phyloP scores from a whole-genome alignment of 2,329 filamentous ascomycete species.

The Exophiala viscosa region DNA sequence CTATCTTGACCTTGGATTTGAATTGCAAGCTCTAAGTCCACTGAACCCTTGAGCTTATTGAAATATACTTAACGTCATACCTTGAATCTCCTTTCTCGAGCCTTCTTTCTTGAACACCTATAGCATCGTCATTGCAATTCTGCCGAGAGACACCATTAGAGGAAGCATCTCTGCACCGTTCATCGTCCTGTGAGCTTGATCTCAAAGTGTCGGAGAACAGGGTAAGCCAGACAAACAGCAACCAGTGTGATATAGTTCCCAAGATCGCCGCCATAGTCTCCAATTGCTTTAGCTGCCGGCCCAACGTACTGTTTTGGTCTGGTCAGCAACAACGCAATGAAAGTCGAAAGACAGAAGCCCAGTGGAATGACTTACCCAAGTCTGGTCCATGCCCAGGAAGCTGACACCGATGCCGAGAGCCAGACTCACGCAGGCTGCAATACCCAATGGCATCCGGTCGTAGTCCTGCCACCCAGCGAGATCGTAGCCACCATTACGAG shows the following conservation, averaged over 20 bases:
- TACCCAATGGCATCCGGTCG: conserved; percentile 20
- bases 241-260: conserved; percentile 18
- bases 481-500: conserved; percentile 20
- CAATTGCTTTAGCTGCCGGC: conserved; percentile 17
- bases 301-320: conserved; percentile 9
- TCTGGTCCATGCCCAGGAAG: conserved; percentile 24
- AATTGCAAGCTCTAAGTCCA: too few species aligned
- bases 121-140: not conserved
- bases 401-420: conserved; percentile 17
- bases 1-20: too few species aligned
- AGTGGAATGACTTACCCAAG: conserved; percentile 18
- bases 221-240: conserved; percentile 12
- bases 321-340: not conserved
- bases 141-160: not conserved
- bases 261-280: conserved; percentile 18
- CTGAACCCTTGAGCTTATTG: too few species aligned
- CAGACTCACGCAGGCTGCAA: conserved; percentile 16
- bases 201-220: conserved; percentile 12
- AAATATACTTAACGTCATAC: too few species aligned
- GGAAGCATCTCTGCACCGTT: not conserved
- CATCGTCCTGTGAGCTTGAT: conserved; percentile 11
- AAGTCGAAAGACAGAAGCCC: too few species aligned
- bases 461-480: conserved; percentile 24
- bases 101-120: not conserved
- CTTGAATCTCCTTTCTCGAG: too few species aligned